Percentiles rank a stretch among this genome's conserved stretches.
These are phyloP conservation scores for Fusarium napiforme DNA, from an alignment of 2,329 filamentous ascomycete species.

Conservation along the genomic window DNA sequence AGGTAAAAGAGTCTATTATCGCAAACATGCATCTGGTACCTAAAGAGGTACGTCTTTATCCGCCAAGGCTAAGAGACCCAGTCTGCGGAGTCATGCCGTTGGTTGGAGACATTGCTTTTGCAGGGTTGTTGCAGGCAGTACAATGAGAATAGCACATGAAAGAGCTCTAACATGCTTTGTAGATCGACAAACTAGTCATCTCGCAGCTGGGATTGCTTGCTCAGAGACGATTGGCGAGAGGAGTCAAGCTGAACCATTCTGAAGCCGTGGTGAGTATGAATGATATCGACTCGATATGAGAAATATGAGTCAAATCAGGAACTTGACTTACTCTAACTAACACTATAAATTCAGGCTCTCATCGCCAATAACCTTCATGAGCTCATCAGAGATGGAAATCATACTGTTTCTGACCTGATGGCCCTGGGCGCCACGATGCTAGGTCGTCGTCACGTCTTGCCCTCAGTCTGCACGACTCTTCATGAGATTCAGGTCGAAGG, in stretches of 20 bases:
- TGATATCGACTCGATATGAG: background rate
- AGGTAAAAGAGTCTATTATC: constrained; percentile 6
- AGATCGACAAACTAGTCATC: constrained; percentile 97
- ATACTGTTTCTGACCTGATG: constrained; percentile 95
- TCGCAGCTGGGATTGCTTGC: constrained; percentile 89
- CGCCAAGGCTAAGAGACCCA: constrained; percentile 23
- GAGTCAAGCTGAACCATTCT: constrained; percentile 87
- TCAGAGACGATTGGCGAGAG: constrained; percentile 86
- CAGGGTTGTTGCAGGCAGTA: constrained; percentile 27
- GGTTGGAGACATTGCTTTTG: constrained; percentile 26
- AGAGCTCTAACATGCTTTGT: constrained; percentile 22
- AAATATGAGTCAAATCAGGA: background rate
- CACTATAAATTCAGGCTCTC: constrained; percentile 65
- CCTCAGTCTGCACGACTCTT: constrained; percentile 81
- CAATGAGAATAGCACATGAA: background rate
- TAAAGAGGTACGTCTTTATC: constrained; percentile 55
- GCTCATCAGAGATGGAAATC: constrained; percentile 95
- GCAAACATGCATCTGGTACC: constrained; percentile 59
- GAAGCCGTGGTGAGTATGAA: constrained; percentile 77
- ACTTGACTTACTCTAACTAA: constrained; percentile 10
- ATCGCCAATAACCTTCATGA: constrained; percentile 93
- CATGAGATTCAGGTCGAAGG: constrained; percentile 92
- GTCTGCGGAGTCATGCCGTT: constrained; percentile 19
- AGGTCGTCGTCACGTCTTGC: constrained; percentile 89
- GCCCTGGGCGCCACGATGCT: constrained; percentile 90